Evolutionary conservation across 179 eudicot genomes (phyloP), one percentile per base, ranked within the genome.

Genomic region (Beta corolliflora): DNA sequence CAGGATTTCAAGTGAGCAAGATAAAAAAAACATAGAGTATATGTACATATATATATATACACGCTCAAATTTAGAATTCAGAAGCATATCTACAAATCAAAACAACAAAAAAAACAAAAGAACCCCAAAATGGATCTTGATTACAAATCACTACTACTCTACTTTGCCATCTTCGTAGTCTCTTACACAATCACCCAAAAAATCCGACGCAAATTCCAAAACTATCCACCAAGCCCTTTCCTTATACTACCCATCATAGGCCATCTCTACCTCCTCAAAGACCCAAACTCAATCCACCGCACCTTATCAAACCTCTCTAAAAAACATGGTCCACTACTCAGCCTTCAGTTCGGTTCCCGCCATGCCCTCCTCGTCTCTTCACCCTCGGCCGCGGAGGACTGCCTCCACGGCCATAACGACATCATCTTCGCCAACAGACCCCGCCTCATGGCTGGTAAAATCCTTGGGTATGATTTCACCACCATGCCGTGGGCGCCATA

Each of bases 191-290:
- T 72, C 69, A 81, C 85, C 56, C 73, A 75, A 72, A 31, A 46
- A 54, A n/a, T 86, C 25, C 13, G 84, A 52, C 67, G 19, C 41
- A 79, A 79, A 70, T 29, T 82, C 21, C 80, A 61, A 15, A 86
- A 84, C 53, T 81, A 81, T 64, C 87, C 89, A 16, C 86, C 89
- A 44, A 55, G 68, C 60, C 89, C 89, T 4, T 86, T 86, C 56
- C 86, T 86, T 4, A 71, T 79, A 8, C 45, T 84, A 13, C 89
- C 89, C 56, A 50, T 86, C 21, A 14, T 84, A 65, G 89, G 89
- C 74, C 89, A 86, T 73, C 83, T 84, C 64, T 64, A 76, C 81
- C 64, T 84, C 45, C 60, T 84, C 61, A 76, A 70, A 19, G 67
- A 71, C 68, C 77, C 71, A n/a, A 71, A 54, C 73, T 72, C 77